These are phyloP conservation scores for Termitomyces bulborhizus DNA, from an alignment of 768 basidiomycete genomes.

Conservation along the genomic window DNA sequence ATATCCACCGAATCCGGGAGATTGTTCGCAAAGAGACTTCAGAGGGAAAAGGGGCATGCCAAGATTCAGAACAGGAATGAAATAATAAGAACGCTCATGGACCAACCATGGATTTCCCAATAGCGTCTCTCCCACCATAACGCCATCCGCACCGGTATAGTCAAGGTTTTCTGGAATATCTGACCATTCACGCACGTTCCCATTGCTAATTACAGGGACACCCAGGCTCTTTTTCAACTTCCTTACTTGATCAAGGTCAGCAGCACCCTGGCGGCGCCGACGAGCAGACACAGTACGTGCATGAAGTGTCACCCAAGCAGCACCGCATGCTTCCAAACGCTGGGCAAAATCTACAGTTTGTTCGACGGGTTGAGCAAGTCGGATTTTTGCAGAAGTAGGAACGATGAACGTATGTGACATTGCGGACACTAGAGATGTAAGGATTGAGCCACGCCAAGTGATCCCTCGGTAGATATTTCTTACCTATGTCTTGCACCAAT, in stretches of 20 bases:
- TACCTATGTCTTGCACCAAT: conserved; percentile 59
- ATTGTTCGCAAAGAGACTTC: conserved; percentile 50
- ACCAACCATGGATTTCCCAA: conserved; percentile 66
- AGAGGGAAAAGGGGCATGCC: neutral
- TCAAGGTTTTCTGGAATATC: conserved; percentile 51
- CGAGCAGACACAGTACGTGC: conserved; percentile 67
- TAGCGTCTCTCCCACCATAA: conserved; percentile 80
- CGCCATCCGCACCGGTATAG: conserved; percentile 60
- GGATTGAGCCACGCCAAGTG: neutral
- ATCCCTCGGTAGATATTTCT: conserved; percentile 3
- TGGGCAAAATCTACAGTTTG: conserved; percentile 52
- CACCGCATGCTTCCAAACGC: conserved; percentile 57
- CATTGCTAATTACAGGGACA: conserved; percentile 70
- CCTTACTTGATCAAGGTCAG: conserved; percentile 57
- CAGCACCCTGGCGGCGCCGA: conserved; percentile 65
- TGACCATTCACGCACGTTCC: conserved; percentile 59
- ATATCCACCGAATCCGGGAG: conserved; percentile 61
- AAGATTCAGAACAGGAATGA: conserved; percentile 3
- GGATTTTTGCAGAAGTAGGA: conserved; percentile 62
- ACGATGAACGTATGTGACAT: conserved; percentile 59
- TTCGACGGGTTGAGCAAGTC: conserved; percentile 45
- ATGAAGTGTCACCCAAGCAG: conserved; percentile 68
- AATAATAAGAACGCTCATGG: neutral
- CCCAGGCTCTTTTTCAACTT: conserved; percentile 42
- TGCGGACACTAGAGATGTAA: conserved; percentile 42